A percentile compares a stretch with the other conserved stretches of the same genome.
These are phyloP conservation scores for Ceratocystis huliohia DNA, from an alignment of 2,329 filamentous ascomycete genomes.

Conservation along the genomic window DNA sequence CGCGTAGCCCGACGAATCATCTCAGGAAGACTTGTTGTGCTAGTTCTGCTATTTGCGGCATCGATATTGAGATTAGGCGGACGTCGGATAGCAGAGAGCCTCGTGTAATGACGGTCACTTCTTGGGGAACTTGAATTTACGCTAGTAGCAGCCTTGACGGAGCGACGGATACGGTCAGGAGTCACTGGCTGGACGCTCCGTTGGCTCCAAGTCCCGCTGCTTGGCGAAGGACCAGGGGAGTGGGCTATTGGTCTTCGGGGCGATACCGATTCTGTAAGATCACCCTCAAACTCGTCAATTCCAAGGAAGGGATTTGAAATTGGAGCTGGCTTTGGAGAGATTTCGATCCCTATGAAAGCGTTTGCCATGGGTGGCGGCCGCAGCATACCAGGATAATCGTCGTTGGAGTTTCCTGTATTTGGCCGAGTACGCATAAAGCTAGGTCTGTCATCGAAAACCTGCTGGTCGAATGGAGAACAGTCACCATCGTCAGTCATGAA, in stretches of 20 bases:
- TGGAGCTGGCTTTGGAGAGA: not conserved
- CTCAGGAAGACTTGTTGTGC: slow-evolving; percentile 82
- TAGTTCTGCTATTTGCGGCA: slow-evolving; percentile 70
- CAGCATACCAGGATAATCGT: slow-evolving; percentile 1
- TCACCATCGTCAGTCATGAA: slow-evolving; percentile 17
- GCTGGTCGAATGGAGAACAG: slow-evolving; percentile 8
- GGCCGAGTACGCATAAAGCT: slow-evolving; percentile 13
- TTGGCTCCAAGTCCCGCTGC: slow-evolving; percentile 3
- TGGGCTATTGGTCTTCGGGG: not conserved
- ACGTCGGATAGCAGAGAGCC: slow-evolving; percentile 43
- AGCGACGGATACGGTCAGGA: slow-evolving; percentile 37
- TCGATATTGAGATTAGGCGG: slow-evolving; percentile 73
- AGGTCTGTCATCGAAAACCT: slow-evolving; percentile 14
- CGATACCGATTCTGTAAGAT: not conserved
- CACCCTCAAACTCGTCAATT: slow-evolving; percentile 4
- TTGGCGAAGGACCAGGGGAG: slow-evolving; percentile 2
- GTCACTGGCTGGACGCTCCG: slow-evolving; percentile 23
- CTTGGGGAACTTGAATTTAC: slow-evolving; percentile 29
- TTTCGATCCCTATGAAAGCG: slow-evolving; percentile 14
- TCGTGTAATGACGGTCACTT: slow-evolving; percentile 30
- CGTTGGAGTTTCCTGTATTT: slow-evolving; percentile 25
- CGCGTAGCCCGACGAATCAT: slow-evolving; percentile 79
- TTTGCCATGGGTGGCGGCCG: slow-evolving; percentile 7
- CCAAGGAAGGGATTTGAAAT: slow-evolving; percentile 6
- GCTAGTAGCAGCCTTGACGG: slow-evolving; percentile 38